Base-by-base conservation (phyloP, 495 filamentous ascomycete species). In the Aspergillus sclerotiicarbonarius region DNA sequence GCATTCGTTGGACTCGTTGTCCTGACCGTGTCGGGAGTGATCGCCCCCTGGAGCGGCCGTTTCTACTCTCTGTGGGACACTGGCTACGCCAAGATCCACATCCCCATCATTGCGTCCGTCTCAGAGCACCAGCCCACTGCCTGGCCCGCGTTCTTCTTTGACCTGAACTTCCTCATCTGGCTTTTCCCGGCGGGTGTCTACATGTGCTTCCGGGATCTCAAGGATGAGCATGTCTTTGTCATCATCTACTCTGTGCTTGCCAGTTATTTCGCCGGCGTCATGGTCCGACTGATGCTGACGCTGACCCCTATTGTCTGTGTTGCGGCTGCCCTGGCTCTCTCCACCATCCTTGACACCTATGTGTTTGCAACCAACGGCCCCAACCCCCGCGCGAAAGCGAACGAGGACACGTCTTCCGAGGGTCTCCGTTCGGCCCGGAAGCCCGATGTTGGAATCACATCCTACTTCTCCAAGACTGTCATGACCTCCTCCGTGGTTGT, bases 21-120 rank as follows among this genome's bases (percentile, higher is more conserved):
- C 20, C 83, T 97, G 51, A 96, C 92, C 13, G 82, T 92, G 43
- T 83, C 88, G 4, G 95, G 95, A 35, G 86, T 92, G 57, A 93
- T 99, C 73, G 95, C 95, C 33, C 95, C 95, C 7, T 99, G 95
- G 95, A 91, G 90, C 66, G 95, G 95, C 55, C 94, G 95, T 56
- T 99, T 99, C 81, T 99, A 99, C 76, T 99, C 95, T 0, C 84
- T 99, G 33, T 99, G 92, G 92, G 95, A 99, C 74, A 99, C 95
- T 9, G 91, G 90, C 63, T 99, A 99, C 70, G 95, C 95, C 63
- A 99, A 99, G 78, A 95, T 98, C 58, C 95, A 99, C 64, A 99
- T 99, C 69, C 95, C 95, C 33, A 99, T 99, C 67, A 99, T 99
- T 74, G 95, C 95, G 21, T 98, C 94, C 3, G 95, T 99, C 29